phyloP scores from a whole-genome alignment of 306 rosid species.

The Sophora flavescens region DNA sequence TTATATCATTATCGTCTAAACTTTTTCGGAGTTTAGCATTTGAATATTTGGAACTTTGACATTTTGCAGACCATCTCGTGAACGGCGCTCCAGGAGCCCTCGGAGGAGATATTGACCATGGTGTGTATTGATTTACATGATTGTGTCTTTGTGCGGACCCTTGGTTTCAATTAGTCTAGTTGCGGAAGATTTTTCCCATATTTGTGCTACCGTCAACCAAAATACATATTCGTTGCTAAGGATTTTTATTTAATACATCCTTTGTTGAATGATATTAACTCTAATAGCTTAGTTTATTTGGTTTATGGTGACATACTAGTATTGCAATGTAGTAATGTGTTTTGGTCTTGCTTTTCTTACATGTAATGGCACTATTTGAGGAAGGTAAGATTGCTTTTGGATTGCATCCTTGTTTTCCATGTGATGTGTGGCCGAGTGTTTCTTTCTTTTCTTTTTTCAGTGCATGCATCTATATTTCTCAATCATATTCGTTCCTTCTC shows the following conservation, averaged over 20 bases:
- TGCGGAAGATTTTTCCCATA: slow-evolving; percentile 43
- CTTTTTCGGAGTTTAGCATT: slow-evolving; percentile 4
- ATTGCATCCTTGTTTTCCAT: slow-evolving; percentile 25
- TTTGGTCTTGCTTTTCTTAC: slow-evolving; percentile 31
- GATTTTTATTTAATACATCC: slow-evolving; percentile 40
- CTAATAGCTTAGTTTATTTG: slow-evolving; percentile 39
- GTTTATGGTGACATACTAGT: slow-evolving; percentile 24
- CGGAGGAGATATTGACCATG: slow-evolving; percentile 77
- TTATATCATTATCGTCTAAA: not conserved
- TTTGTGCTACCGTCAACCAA: slow-evolving; percentile 38
- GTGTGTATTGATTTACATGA: slow-evolving; percentile 42
- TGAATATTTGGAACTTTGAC: slow-evolving; percentile 35
- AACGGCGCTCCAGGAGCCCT: slow-evolving; percentile 97
- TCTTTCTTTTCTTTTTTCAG: slow-evolving; percentile 17
- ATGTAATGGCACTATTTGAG: slow-evolving; percentile 39
- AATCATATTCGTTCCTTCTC: slow-evolving; percentile 15
- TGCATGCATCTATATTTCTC: not conserved
- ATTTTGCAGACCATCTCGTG: slow-evolving; percentile 72
- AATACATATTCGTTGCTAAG: slow-evolving; percentile 40
- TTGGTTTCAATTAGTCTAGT: slow-evolving; percentile 38
- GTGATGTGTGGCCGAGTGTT: slow-evolving; percentile 19
- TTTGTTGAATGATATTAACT: slow-evolving; percentile 41
- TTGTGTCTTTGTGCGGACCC: slow-evolving; percentile 46
- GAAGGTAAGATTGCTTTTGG: slow-evolving; percentile 24
- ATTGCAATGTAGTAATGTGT: slow-evolving; percentile 36